Evolutionary conservation across 2,329 filamentous ascomycete species (phyloP).

Genomic region (Alternaria ethzedia): DNA sequence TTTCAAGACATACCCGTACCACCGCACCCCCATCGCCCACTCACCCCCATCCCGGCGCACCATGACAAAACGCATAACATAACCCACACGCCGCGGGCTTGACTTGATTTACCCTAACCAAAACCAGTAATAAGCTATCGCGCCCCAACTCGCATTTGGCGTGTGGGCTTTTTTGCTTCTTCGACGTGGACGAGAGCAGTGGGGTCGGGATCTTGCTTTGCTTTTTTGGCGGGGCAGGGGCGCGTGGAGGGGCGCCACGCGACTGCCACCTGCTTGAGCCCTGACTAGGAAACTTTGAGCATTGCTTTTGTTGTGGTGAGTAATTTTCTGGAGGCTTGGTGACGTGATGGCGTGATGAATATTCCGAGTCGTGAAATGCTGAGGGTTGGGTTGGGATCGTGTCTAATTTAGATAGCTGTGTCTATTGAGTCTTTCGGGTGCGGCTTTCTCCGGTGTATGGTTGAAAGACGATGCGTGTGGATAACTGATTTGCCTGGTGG

Average conservation of each 20-base stretch:
- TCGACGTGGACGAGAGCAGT: neutral
- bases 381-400: neutral
- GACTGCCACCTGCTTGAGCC: neutral
- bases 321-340: neutral
- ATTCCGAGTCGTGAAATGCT: neutral
- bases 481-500: too few relatives aligned
- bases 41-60: neutral
- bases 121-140: slow-evolving; percentile 6
- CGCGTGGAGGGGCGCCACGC: neutral
- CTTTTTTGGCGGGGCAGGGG: neutral
- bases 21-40: neutral
- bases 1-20: neutral
- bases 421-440: neutral
- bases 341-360: neutral
- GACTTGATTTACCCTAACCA: neutral
- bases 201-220: slow-evolving; percentile 2
- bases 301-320: neutral
- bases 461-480: neutral
- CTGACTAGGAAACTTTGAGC: neutral
- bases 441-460: neutral
- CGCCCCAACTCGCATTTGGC: neutral
- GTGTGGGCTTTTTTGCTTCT: slow-evolving; percentile 4
- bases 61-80: neutral
- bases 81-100: neutral
- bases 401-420: neutral